Conservation (phyloP, 208 protist species). For the Entamoeba histolytica region DNA sequence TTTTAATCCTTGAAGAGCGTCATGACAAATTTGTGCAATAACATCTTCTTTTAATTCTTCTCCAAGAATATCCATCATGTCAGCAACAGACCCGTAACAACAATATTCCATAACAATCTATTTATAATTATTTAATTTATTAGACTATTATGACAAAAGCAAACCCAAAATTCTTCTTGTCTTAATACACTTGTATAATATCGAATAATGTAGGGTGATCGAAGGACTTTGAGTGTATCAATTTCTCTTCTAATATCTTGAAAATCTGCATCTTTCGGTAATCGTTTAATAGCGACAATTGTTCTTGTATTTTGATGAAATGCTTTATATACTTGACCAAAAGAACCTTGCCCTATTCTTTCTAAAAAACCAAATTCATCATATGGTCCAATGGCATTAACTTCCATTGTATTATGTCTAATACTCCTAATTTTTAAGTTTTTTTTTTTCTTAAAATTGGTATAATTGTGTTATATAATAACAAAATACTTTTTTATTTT, state of each 20-base stretch:
- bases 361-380: not conserved
- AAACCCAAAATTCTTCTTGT: not conserved
- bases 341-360: not conserved
- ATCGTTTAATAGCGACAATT: not conserved
- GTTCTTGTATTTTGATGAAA: not conserved
- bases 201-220: not conserved
- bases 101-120: not conserved
- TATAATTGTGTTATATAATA: too few species aligned
- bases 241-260: not conserved
- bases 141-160: not conserved
- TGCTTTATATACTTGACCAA: not conserved
- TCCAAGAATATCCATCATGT: slow-evolving; percentile 39
- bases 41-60: slow-evolving; percentile 35
- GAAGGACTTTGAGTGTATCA: not conserved
- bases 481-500: too few species aligned
- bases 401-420: too few species aligned
- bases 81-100: slow-evolving; percentile 41
- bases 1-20: slow-evolving; percentile 39
- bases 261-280: not conserved
- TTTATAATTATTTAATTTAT: not conserved
- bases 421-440: too few species aligned
- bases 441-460: too few species aligned
- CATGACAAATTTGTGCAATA: slow-evolving; percentile 29
- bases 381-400: not conserved
- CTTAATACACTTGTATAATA: not conserved